Percentiles rank a stretch among this genome's conserved stretches.
Evolutionary conservation across 768 basidiomycete genomes (phyloP).

Genomic region (Gyrodon lividus): DNA sequence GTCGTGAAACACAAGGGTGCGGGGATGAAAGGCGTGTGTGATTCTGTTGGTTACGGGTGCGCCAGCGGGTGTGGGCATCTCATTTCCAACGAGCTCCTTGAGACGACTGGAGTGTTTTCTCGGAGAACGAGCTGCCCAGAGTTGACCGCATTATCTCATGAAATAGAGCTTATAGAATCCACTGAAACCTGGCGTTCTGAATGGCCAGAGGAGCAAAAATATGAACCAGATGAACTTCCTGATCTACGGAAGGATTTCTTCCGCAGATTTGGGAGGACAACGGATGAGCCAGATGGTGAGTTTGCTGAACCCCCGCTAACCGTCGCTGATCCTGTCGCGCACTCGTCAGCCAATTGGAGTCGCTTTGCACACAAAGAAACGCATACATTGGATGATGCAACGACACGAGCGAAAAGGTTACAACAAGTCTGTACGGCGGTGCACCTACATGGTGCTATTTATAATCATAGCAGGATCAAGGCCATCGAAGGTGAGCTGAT

Average conservation of each 20-base stretch:
- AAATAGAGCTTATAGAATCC: slow-evolving; percentile 5
- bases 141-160: slow-evolving; percentile 13
- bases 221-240: slow-evolving; percentile 7
- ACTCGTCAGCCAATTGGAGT: not conserved
- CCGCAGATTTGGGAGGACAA: not conserved
- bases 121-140: slow-evolving; percentile 22
- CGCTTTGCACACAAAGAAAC: no score
- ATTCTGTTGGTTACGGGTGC: not conserved
- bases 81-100: not conserved
- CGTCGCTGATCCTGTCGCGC: slow-evolving; percentile 4
- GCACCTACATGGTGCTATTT: no score
- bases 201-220: slow-evolving; percentile 10
- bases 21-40: slow-evolving; percentile 15
- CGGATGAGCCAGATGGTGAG: slow-evolving; percentile 16
- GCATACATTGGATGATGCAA: no score
- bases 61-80: slow-evolving; percentile 5
- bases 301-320: slow-evolving; percentile 2
- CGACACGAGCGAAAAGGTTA: no score
- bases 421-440: no score
- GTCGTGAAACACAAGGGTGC: slow-evolving; percentile 7
- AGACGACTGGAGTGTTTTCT: slow-evolving; percentile 14
- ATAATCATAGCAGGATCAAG: no score
- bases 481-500: no score
- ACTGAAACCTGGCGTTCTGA: slow-evolving; percentile 1
- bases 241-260: slow-evolving; percentile 5